Evolutionary conservation across 805 yeast genomes (phyloP), one percentile per base, ranked within the genome.

Genomic region (Metschnikowia colocasiae): DNA sequence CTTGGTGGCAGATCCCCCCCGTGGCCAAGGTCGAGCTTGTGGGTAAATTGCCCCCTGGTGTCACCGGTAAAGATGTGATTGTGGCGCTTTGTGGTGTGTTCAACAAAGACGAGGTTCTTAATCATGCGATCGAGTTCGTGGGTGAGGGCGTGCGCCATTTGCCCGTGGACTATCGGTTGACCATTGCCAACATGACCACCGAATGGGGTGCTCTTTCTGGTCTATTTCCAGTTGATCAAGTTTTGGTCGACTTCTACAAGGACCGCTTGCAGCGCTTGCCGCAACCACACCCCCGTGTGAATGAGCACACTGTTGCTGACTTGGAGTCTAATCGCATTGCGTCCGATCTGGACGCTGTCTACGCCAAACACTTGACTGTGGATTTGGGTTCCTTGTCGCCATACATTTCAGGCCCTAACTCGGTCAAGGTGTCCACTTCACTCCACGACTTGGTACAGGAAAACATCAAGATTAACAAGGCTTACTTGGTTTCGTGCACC

Each of bases 1-100:
- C 99, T 3, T 94, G 99, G 99, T 94, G 99, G 99, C 99, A 95
- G 79, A 88, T 94, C 46, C 99, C 99, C 2, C 98, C 99, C 0
- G 98, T 94, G 20, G 99, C 98, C 30, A 81, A 83, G 59, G 98
- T 94, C 8, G 95, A 88, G 65, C 77, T 94, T 47, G 74, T 78
- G 54, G 97, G 97, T 36, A 67, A 79, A 56, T 76, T 94, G 49
- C 96, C 95, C 10, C 69, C 76, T 43, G 97, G 97, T 15, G 90
- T 88, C 15, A 82, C 96, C 3, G 99, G 99, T 52, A 94, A 94
- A 67, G 99, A 94, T 69, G 94, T 94, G 43, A 94, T 94, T 64
- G 95, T 95, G 19, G 94, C 97, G 0, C 76, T 94, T 37, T 94
- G 99, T 74, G 99, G 99, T 43, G 73, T 83, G 23, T 84, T 91